These are phyloP conservation scores for Powellomyces hirtus DNA, from an alignment of 192 early-diverging fungal genomes.

Conservation along the genomic window DNA sequence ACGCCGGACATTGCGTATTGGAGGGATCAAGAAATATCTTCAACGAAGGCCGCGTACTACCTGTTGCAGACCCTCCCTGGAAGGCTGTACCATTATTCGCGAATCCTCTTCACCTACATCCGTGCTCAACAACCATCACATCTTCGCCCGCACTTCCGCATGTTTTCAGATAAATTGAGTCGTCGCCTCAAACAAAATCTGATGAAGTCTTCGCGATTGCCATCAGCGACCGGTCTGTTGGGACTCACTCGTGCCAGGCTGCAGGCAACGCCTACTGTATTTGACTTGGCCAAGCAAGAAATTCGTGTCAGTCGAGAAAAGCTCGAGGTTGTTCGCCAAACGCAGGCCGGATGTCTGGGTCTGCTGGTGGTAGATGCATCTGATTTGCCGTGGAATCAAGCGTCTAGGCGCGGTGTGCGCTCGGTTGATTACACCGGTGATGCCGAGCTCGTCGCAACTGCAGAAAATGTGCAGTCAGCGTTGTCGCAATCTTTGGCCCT, in stretches of 20 bases:
- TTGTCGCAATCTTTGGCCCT: conserved; percentile 1
- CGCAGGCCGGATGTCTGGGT: conserved; percentile 65
- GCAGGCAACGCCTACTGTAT: conserved; percentile 13
- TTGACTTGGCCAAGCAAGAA: conserved; percentile 26
- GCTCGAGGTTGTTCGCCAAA: conserved; percentile 25
- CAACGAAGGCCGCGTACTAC: conserved; percentile 13
- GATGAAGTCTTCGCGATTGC: neutral
- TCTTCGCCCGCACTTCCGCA: conserved; percentile 15
- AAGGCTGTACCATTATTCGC: conserved; percentile 12
- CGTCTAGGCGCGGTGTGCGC: too few relatives aligned
- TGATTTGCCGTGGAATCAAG: too few relatives aligned
- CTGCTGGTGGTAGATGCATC: conserved; percentile 46
- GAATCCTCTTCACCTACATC: neutral
- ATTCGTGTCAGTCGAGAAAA: conserved; percentile 17
- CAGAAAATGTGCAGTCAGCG: neutral
- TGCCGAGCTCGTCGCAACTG: neutral
- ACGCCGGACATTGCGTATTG: conserved; percentile 25
- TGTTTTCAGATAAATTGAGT: conserved; percentile 4
- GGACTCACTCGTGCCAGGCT: neutral
- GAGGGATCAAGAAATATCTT: conserved; percentile 19
- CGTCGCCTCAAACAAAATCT: neutral
- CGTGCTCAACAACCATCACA: conserved; percentile 10
- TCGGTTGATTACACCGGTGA: neutral
- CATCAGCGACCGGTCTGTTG: neutral
- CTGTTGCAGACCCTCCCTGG: conserved; percentile 22